Evolutionary conservation across 2,329 filamentous ascomycete species (phyloP), one percentile per base, ranked within the genome.

Genomic region (Reticulascus tulasneorum): DNA sequence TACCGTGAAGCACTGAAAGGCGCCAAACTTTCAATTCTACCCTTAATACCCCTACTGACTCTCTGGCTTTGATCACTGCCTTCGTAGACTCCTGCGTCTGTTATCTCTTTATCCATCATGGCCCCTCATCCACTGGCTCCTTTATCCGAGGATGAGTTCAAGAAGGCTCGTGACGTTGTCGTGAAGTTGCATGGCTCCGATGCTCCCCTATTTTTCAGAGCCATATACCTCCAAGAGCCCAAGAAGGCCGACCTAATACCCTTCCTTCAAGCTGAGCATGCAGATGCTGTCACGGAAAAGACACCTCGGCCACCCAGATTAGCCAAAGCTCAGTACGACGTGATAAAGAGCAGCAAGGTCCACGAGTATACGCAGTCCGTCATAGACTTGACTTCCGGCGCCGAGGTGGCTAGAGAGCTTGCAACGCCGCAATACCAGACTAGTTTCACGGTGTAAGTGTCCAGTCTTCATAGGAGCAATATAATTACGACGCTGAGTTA

Each of bases 171-270:
- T 12, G 67, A 75, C 34, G 41, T 54, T 44, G 53, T 74, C 22
- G 47, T 73, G 23, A 59, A 61, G 23, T 38, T 46, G 8, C 46
- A 58, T 13, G 45, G 40, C 12, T 3, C 48, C 12, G 41, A 45
- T 5, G 40, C 40, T 4, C 33, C 48, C 10, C 42, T 65, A 17
- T 59, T 53, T 42, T 66, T 64, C 65, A 83, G 85, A 50, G 68
- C 73, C 33, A 75, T 86, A 23, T 81, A 73, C 30, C 63, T 83
- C 7, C 64, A 80, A 26, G 79, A 85, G 46, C 79, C 80, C 2
- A 62, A 67, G 19, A 84, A 82, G 58, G 62, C 62, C 23, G 66
- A 76, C 23, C 66, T 82, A 7, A 52, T 79, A 7, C 68, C 68
- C 2, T 84, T 80, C 48, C 63, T 84, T 16, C 73, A 79, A 31